phyloP scores from a whole-genome alignment of 768 basidiomycete genomes.

The Suillus brevipes region DNA sequence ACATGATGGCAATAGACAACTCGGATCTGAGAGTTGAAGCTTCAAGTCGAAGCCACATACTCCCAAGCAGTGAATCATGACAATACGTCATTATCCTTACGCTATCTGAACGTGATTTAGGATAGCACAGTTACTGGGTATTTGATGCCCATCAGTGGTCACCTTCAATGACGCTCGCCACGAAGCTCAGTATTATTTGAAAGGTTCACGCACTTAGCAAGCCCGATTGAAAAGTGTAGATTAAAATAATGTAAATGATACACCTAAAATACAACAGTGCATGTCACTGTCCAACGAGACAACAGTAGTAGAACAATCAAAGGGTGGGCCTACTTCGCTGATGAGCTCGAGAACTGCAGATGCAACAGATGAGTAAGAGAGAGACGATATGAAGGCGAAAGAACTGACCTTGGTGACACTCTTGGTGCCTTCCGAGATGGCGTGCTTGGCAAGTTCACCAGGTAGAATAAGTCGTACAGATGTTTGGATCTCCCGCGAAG shows the following conservation, averaged over 20 bases:
- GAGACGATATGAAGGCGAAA: neutral
- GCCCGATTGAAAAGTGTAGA: slow-evolving; percentile 15
- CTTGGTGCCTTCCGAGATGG: slow-evolving; percentile 93
- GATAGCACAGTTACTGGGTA: neutral
- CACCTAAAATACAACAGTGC: slow-evolving; percentile 35
- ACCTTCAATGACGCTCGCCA: neutral
- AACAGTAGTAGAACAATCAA: slow-evolving; percentile 20
- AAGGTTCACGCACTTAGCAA: neutral
- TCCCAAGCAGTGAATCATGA: neutral
- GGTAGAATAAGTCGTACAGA: slow-evolving; percentile 93
- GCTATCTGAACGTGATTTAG: neutral
- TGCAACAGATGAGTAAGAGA: slow-evolving; percentile 14
- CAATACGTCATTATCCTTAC: neutral
- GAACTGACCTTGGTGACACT: slow-evolving; percentile 58
- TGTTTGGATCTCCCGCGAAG: slow-evolving; percentile 97
- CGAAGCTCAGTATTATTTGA: neutral
- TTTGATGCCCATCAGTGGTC: neutral
- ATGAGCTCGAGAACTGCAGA: slow-evolving; percentile 44
- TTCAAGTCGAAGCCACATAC: neutral
- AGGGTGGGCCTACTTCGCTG: slow-evolving; percentile 37
- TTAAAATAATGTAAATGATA: slow-evolving; percentile 33
- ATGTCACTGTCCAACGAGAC: slow-evolving; percentile 3
- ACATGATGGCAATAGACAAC: neutral
- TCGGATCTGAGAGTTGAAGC: neutral
- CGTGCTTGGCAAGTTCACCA: slow-evolving; percentile 97